Evolutionary conservation across 495 filamentous ascomycete genomes (phyloP), one percentile per base, ranked within the genome.

Genomic region (Bacidia gigantensis): DNA sequence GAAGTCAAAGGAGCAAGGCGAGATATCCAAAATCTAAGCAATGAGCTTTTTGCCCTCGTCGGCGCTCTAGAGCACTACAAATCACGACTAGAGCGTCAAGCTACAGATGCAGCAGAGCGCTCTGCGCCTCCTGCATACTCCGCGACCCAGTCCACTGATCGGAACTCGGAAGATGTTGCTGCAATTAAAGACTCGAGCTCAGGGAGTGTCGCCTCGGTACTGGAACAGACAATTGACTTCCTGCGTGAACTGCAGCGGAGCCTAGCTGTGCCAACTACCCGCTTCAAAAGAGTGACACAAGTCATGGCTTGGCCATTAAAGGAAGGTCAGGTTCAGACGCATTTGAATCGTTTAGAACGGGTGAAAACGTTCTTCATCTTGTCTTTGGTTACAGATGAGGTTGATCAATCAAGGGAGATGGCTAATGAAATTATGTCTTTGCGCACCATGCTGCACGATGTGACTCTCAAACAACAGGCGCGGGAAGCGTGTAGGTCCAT

Each of bases 341-440:
- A 54, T n/a, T 21, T 54, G 11, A 24, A 38, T 12, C 47, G 52
- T 26, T 29, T 54, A 3, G 52, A 54, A 24, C 52, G 52, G 26
- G 52, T 54, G 12, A 54, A 54, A 23, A 54, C 45, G 3, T 54
- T 52, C 18, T 54, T 54, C 24, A 26, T 54, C 17, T 21, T 54
- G 25, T 54, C 52, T 20, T 14, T 42, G 11, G 23, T 49, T 23
- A 54, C 45, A 24, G 49, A 44, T 25, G 49, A 52, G 38, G 40
- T 42, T 18, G 51, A 53, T 46, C 51, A 53, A 23, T 46, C 51
- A 21, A 40, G 51, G 18, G 43, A 46, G 23, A 46, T 47, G 11
- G 17, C 43, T 14, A 40, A 53, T 32, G 51, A 53, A 17, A 53
- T 53, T 23, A 25, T 22, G 14, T 26, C 42, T 24, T 48, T 53